Percentiles rank a stretch among this genome's conserved stretches.
These are phyloP conservation scores for Aphanomyces invadans DNA, from an alignment of 352 stramenopile species.

Conservation along the genomic window DNA sequence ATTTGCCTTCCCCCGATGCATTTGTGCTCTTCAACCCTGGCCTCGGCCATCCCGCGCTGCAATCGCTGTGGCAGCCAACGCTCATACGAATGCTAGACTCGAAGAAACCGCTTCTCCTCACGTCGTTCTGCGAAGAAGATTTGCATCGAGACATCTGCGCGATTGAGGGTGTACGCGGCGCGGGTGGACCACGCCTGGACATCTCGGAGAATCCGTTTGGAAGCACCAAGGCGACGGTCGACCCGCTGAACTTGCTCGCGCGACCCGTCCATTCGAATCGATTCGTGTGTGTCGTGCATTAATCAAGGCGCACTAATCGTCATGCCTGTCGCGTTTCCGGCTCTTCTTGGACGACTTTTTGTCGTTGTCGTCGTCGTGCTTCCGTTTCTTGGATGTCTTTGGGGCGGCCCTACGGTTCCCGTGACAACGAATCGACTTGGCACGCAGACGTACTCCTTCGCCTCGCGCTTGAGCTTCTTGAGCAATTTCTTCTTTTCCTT, in stretches of 20 bases:
- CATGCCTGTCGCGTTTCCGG: conserved; percentile 3
- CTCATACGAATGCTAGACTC: conserved; percentile 38
- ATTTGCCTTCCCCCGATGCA: conserved; percentile 33
- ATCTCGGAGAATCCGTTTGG: conserved; percentile 56
- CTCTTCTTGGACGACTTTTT: conserved; percentile 24
- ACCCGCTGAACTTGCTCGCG: not conserved
- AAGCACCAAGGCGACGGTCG: conserved; percentile 35
- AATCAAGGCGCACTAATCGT: not conserved
- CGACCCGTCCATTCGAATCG: conserved; percentile 20
- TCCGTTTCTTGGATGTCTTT: conserved; percentile 27
- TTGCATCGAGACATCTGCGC: conserved; percentile 47
- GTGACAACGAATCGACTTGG: not conserved
- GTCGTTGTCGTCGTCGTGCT: conserved; percentile 28
- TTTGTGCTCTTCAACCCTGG: conserved; percentile 72
- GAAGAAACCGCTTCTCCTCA: conserved; percentile 45
- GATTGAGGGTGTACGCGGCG: conserved; percentile 32
- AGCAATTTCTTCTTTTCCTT: conserved; percentile 58
- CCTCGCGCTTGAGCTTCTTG: conserved; percentile 48
- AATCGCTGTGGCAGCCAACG: conserved; percentile 46
- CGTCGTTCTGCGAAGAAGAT: conserved; percentile 54
- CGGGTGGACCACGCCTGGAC: conserved; percentile 12
- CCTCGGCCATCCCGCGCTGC: conserved; percentile 45
- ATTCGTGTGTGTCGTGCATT: conserved; percentile 1
- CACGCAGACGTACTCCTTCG: conserved; percentile 21
- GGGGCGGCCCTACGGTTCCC: not conserved